Conservation (phyloP, 1,284 basidiomycete species). For the Ganoderma multipileum region DNA sequence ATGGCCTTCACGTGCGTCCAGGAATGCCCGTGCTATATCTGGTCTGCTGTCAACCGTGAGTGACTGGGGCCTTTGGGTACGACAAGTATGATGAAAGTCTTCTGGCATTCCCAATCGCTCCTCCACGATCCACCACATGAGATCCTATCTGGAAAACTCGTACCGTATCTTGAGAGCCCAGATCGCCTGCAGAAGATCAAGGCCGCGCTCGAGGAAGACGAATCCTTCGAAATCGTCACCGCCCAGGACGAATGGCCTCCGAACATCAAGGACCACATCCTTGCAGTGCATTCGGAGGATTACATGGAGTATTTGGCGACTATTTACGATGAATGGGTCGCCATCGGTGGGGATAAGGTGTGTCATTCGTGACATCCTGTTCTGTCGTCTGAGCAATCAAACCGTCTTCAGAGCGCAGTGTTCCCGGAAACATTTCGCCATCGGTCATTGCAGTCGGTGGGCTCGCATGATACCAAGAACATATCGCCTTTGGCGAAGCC, state of each 20-base stretch:
- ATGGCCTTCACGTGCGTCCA: background rate
- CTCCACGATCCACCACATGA: constrained; percentile 43
- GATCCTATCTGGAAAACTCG: constrained; percentile 40
- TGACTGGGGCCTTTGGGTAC: background rate
- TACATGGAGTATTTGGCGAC: constrained; percentile 41
- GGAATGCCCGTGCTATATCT: background rate
- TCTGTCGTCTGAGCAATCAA: background rate
- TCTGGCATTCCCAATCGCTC: constrained; percentile 31
- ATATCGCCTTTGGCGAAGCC: constrained; percentile 39
- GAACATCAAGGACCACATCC: constrained; percentile 21
- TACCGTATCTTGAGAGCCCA: constrained; percentile 43
- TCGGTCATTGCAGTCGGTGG: constrained; percentile 24
- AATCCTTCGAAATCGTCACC: constrained; percentile 31
- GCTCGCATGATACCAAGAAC: constrained; percentile 11
- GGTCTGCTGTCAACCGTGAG: background rate
- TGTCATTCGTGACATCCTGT: background rate
- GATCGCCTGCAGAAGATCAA: constrained; percentile 38
- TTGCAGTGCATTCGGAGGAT: constrained; percentile 35
- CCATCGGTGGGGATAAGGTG: constrained; percentile 42
- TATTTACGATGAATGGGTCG: constrained; percentile 42
- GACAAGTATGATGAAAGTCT: constrained; percentile 35
- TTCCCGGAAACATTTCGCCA: constrained; percentile 45
- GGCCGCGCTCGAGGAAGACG: constrained; percentile 31
- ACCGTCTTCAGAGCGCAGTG: constrained; percentile 35
- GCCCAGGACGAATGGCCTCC: constrained; percentile 25